These are phyloP conservation scores for Tagetes patula DNA, from an alignment of 129 eudicot genomes.

Conservation along the genomic window DNA sequence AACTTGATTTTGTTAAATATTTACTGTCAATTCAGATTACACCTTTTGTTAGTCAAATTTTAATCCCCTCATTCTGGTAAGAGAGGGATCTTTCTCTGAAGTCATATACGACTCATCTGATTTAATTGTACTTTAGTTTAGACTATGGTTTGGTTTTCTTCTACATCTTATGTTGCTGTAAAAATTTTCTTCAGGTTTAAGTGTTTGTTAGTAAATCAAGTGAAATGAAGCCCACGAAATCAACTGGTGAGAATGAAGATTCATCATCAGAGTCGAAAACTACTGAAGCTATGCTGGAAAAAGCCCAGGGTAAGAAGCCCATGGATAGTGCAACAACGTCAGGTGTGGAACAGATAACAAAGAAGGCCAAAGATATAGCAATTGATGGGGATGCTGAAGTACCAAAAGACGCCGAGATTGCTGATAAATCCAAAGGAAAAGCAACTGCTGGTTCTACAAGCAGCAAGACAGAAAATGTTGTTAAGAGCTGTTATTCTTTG, in stretches of 20 bases:
- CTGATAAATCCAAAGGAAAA: conserved; percentile 11
- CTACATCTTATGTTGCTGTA: neutral
- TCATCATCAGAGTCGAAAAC: neutral
- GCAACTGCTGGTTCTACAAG: neutral
- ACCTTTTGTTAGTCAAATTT: neutral
- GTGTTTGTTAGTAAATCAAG: neutral
- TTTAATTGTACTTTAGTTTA: neutral
- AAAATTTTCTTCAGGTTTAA: neutral
- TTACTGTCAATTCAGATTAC: neutral
- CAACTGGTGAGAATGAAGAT: neutral
- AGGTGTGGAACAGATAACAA: neutral
- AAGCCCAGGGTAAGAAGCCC: neutral
- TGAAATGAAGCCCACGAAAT: neutral
- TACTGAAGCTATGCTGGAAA: neutral
- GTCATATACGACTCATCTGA: neutral
- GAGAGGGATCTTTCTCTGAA: neutral
- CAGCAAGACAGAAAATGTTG: neutral
- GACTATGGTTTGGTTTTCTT: neutral
- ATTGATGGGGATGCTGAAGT: neutral
- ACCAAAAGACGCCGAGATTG: neutral
- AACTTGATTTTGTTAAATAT: too few species aligned
- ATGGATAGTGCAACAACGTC: neutral
- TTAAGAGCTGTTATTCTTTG: conserved; percentile 7
- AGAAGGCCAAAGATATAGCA: neutral
- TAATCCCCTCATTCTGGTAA: too few species aligned